phyloP scores from a whole-genome alignment of 352 stramenopile species.

The Globisporangium middletonii region DNA sequence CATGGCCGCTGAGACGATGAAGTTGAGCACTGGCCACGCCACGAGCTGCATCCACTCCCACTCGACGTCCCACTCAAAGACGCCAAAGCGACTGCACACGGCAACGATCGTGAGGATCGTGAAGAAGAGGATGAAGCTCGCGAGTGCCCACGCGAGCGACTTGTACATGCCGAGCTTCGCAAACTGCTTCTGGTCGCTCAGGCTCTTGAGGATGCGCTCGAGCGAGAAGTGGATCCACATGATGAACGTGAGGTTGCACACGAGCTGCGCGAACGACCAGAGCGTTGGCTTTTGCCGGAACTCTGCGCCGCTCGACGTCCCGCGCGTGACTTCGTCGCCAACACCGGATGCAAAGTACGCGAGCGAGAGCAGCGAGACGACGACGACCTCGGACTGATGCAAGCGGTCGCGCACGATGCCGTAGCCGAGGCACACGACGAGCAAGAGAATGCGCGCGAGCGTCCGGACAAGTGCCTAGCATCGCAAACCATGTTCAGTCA shows the following conservation, averaged over 20 bases:
- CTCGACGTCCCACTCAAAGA: slow-evolving; percentile 89
- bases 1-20: slow-evolving; percentile 85
- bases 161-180: slow-evolving; percentile 89
- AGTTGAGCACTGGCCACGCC: slow-evolving; percentile 89
- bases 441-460: slow-evolving; percentile 75
- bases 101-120: slow-evolving; percentile 77
- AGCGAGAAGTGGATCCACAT: slow-evolving; percentile 90
- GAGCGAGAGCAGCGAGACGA: slow-evolving; percentile 61
- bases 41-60: slow-evolving; percentile 92
- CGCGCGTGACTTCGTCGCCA: slow-evolving; percentile 67
- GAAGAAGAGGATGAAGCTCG: slow-evolving; percentile 87
- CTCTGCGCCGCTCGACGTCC: slow-evolving; percentile 70
- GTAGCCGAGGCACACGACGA: slow-evolving; percentile 89
- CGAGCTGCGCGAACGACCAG: slow-evolving; percentile 81
- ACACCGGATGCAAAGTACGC: slow-evolving; percentile 76
- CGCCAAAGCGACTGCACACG: slow-evolving; percentile 71
- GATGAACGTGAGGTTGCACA: slow-evolving; percentile 87
- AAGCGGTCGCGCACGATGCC: slow-evolving; percentile 79
- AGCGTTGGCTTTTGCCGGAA: slow-evolving; percentile 74
- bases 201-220: slow-evolving; percentile 73
- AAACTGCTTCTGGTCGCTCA: slow-evolving; percentile 85
- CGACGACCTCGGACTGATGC: slow-evolving; percentile 34
- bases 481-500: no score
- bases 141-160: slow-evolving; percentile 71
- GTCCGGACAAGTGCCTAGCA: slow-evolving; percentile 70